These are phyloP conservation scores for Vigna trinervia DNA, from an alignment of 306 rosid species.

Conservation along the genomic window DNA sequence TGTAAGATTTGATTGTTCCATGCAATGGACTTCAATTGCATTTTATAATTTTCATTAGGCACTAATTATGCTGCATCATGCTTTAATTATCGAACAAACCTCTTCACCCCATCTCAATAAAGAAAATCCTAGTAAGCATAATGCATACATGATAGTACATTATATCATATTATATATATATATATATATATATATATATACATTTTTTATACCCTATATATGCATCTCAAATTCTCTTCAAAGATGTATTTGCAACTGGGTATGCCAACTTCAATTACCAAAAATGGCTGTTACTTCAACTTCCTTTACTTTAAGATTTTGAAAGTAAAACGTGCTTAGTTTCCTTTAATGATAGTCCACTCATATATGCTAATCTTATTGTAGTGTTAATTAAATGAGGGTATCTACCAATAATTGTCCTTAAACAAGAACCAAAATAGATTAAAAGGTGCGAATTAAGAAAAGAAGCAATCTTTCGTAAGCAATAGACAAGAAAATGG, in stretches of 20 bases:
- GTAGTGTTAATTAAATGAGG: slow-evolving; percentile 24
- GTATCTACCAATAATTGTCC: slow-evolving; percentile 25
- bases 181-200: no score
- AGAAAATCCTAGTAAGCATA: no score
- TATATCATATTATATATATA: neutral
- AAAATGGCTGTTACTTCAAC: slow-evolving; percentile 37
- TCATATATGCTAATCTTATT: neutral
- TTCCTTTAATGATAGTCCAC: slow-evolving; percentile 6
- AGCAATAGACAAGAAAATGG: slow-evolving; percentile 42
- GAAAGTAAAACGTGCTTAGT: neutral
- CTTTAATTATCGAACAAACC: neutral
- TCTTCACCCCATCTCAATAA: neutral
- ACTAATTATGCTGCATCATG: neutral
- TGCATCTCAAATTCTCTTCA: neutral
- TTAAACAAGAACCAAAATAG: slow-evolving; percentile 41
- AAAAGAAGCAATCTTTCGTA: slow-evolving; percentile 36
- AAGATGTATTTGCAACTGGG: neutral
- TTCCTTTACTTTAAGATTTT: neutral
- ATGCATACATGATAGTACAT: neutral
- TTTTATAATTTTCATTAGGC: neutral
- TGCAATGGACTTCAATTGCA: neutral
- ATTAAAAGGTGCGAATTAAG: slow-evolving; percentile 40
- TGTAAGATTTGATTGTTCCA: neutral
- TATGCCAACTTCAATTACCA: slow-evolving; percentile 36
- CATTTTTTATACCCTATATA: neutral